phyloP scores from a whole-genome alignment of 495 filamentous ascomycete species.

The Podospora tetraspora region DNA sequence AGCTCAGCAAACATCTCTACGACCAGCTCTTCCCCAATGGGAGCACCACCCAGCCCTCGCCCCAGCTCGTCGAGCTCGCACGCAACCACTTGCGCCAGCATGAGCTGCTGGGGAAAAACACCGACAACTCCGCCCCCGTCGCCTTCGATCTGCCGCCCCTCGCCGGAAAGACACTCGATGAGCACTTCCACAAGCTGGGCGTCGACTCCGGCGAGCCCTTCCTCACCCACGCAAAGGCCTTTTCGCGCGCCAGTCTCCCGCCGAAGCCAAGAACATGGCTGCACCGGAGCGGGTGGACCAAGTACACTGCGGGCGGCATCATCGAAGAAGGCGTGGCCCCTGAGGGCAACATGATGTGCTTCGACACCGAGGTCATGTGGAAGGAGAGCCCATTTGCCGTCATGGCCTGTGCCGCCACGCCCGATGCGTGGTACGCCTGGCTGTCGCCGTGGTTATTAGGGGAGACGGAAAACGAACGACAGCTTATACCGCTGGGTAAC shows the following conservation, averaged over 20 bases:
- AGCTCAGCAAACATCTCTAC: constrained; percentile 76
- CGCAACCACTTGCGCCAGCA: constrained; percentile 80
- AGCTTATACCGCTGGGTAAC: constrained; percentile 83
- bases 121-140: constrained; percentile 66
- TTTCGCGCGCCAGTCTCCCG: constrained; percentile 60
- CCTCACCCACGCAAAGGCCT: constrained; percentile 64
- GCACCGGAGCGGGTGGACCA: constrained; percentile 85
- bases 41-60: constrained; percentile 51
- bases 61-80: constrained; percentile 70
- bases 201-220: constrained; percentile 88
- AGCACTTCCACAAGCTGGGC: constrained; percentile 91
- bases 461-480: constrained; percentile 67
- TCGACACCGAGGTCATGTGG: constrained; percentile 97
- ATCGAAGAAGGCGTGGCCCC: constrained; percentile 69
- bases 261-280: constrained; percentile 75
- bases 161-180: constrained; percentile 77
- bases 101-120: constrained; percentile 84
- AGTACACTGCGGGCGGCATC: constrained; percentile 70
- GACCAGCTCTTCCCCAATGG: constrained; percentile 65
- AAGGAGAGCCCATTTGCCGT: constrained; percentile 85
- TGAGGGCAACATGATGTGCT: constrained; percentile 74
- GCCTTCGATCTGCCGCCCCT: constrained; percentile 79
- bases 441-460: constrained; percentile 91
- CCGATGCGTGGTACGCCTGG: constrained; percentile 94
- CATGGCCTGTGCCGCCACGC: constrained; percentile 90